Conservation (phyloP, 768 basidiomycete genomes). For the Rhodotorula toruloides region DNA sequence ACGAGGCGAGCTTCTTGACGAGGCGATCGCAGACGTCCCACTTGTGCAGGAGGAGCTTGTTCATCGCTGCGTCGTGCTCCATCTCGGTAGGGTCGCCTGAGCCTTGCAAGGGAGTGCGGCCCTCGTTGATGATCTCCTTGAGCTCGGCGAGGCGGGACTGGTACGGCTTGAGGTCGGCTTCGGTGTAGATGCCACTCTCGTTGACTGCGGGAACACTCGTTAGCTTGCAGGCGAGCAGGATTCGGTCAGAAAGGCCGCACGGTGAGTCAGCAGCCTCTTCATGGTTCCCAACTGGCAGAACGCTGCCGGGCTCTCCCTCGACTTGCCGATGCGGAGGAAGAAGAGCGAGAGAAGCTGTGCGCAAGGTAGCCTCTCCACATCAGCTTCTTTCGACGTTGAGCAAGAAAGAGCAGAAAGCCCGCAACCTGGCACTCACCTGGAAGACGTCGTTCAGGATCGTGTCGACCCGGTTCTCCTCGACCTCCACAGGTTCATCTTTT, state of each 20-base stretch:
- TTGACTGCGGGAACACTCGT: constrained; percentile 69
- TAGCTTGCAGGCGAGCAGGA: constrained; percentile 41
- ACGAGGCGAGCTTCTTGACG: constrained; percentile 71
- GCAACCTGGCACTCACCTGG: constrained; percentile 37
- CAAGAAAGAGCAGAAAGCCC: background rate
- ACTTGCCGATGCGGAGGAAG: constrained; percentile 96
- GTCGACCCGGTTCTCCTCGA: constrained; percentile 71
- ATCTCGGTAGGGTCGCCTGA: constrained; percentile 48
- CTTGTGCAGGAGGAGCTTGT: constrained; percentile 81
- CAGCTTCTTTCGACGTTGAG: too few relatives aligned
- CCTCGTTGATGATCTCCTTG: constrained; percentile 76
- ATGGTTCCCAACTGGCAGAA: constrained; percentile 96
- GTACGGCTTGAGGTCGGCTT: constrained; percentile 82
- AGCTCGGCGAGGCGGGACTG: constrained; percentile 72
- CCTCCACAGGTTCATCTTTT: background rate
- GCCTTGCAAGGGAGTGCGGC: constrained; percentile 50
- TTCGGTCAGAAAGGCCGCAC: background rate
- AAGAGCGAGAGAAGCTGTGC: constrained; percentile 73
- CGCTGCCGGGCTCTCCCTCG: constrained; percentile 84
- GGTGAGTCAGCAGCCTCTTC: constrained; percentile 46
- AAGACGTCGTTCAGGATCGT: constrained; percentile 95
- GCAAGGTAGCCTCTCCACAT: too few relatives aligned
- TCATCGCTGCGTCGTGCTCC: constrained; percentile 79
- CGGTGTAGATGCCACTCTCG: constrained; percentile 90
- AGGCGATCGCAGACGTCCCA: constrained; percentile 81